Evolutionary conservation across 2,329 filamentous ascomycete species (phyloP), one percentile per base, ranked within the genome.

Genomic region (Penicillium janthinellum): DNA sequence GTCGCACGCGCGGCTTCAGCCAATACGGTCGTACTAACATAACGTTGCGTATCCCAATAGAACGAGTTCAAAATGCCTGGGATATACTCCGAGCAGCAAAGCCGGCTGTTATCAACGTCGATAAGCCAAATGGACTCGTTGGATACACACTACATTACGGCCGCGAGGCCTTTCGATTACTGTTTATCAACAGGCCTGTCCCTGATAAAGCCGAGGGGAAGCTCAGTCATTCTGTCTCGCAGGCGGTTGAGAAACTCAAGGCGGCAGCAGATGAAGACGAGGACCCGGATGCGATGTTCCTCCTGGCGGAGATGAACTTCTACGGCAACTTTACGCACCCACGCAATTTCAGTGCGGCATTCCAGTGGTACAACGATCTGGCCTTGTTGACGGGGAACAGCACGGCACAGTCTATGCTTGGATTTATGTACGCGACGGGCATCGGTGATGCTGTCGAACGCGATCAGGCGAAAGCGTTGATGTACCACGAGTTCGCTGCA

Each of bases 401-500:
- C 65, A 96, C 94, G 12, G 95, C 95, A 1, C 92, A 98, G 75
- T 90, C 96, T 77, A 97, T 99, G 94, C 75, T 98, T 49, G 95
- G 91, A 0, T 87, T 99, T 68, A 95, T 96, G 85, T 94, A 99
- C 77, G 93, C 93, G 38, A 99, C 95, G 0, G 95, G 95, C 0
- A 83, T 99, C 59, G 93, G 91, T 15, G 87, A 87, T 35, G 88
- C 88, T 1, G 91, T 96, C 5, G 86, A 90, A 72, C 85, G 86
- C 45, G 90, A 99, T 70, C 95, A 98, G 77, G 93, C 93, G 11
- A 93, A 92, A 76, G 92, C 95, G 3, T 82, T 98, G 69, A 81
- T 98, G 42, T 98, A 97, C 76, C 94, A 99, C 75, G 96, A 91
- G 0, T 95, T 98, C 73, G 94, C 95, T 0, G 95, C 95, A 0